phyloP scores from a whole-genome alignment of 345 rosid genomes.

The Atalantia buxifolia region DNA sequence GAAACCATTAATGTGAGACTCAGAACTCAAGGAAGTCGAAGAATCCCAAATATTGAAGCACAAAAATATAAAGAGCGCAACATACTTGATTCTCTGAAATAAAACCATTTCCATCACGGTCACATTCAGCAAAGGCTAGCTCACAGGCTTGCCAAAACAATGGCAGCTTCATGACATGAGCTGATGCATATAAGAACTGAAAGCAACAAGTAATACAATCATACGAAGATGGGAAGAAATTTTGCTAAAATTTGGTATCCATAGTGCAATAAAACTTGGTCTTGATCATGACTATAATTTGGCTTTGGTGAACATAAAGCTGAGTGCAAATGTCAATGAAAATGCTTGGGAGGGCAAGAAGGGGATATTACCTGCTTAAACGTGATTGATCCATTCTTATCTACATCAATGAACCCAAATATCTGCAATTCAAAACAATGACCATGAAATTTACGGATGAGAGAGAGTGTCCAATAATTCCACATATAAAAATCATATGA shows the following conservation, averaged over 20 bases:
- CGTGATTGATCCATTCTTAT: conserved; percentile 69
- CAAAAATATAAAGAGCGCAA: not conserved
- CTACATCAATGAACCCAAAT: conserved; percentile 78
- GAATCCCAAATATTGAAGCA: not conserved
- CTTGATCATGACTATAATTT: not conserved
- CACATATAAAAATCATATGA: not conserved
- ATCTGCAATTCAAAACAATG: conserved; percentile 41
- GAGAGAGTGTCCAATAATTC: not conserved
- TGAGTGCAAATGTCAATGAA: not conserved
- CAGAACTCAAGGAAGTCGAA: conserved; percentile 6
- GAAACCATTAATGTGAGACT: conserved; percentile 11
- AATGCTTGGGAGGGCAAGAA: not conserved
- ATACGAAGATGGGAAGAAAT: not conserved
- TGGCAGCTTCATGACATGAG: conserved; percentile 64
- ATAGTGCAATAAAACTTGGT: not conserved
- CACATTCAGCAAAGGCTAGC: conserved; percentile 58
- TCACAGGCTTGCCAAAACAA: conserved; percentile 68
- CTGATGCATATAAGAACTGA: conserved; percentile 87
- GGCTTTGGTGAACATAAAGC: not conserved
- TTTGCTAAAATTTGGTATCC: not conserved
- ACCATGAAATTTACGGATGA: not conserved
- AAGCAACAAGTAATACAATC: conserved; percentile 16
- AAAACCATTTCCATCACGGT: conserved; percentile 38
- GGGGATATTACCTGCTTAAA: conserved; percentile 69
- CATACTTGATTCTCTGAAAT: conserved; percentile 63